These are phyloP conservation scores for Ricinus communis DNA, from an alignment of 345 rosid genomes.

Conservation along the genomic window DNA sequence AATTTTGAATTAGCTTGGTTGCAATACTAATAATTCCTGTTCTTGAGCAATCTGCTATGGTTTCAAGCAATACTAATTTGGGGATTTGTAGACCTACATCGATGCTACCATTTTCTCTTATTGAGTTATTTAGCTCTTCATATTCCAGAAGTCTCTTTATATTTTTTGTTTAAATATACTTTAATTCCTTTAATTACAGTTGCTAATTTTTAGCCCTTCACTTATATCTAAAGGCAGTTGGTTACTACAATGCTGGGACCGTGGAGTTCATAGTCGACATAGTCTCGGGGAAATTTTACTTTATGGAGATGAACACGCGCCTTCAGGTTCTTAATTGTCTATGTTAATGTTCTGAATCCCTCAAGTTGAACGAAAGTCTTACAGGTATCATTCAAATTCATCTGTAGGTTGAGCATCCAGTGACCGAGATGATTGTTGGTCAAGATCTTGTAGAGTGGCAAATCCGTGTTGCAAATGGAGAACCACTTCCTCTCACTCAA, in stretches of 20 bases:
- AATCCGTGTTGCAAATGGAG: slow-evolving; percentile 86
- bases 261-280: slow-evolving; percentile 96
- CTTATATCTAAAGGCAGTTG: slow-evolving; percentile 75
- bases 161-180: slow-evolving; percentile 2
- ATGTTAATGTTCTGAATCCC: slow-evolving; percentile 9
- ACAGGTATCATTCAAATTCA: slow-evolving; percentile 18
- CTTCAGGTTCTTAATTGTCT: slow-evolving; percentile 62
- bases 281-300: slow-evolving; percentile 67
- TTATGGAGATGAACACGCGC: slow-evolving; percentile 98
- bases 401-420: slow-evolving; percentile 93
- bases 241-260: slow-evolving; percentile 90
- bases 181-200: not conserved
- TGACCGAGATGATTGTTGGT: slow-evolving; percentile 94
- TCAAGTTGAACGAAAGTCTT: slow-evolving; percentile 14
- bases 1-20: not conserved
- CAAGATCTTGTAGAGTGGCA: slow-evolving; percentile 99
- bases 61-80: not conserved
- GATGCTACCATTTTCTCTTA: not conserved
- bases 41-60: not conserved
- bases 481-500: slow-evolving; percentile 76
- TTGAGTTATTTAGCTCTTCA: slow-evolving; percentile 10
- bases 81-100: not conserved
- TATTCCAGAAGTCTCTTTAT: not conserved
- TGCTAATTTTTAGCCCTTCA: slow-evolving; percentile 37
- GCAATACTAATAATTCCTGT: not conserved